A percentile compares a stretch with the other conserved stretches of the same genome.
Conservation (phyloP, 768 basidiomycete species). For the Asterophora parasitica region DNA sequence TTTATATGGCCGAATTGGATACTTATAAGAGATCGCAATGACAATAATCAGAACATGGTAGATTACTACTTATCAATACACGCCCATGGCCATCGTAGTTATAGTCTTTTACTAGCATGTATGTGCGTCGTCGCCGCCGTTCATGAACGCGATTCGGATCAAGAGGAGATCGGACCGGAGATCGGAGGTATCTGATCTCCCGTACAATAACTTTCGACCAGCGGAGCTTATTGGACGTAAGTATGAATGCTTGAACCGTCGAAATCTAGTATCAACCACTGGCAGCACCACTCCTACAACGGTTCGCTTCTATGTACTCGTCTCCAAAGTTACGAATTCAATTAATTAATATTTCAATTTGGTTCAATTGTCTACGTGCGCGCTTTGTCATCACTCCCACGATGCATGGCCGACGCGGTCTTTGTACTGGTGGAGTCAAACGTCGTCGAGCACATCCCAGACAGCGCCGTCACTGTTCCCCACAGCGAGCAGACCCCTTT, state of each 20-base stretch:
- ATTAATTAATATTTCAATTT: too few species aligned
- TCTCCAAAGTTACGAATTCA: too few species aligned
- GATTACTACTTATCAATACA: background rate
- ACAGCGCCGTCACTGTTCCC: constrained; percentile 13
- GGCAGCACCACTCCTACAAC: too few species aligned
- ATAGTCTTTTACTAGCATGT: background rate
- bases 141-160: too few species aligned
- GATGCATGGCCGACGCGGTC: constrained; percentile 14
- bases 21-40: constrained; percentile 1
- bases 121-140: too few species aligned
- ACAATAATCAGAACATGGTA: constrained; percentile 9
- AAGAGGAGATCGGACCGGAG: too few species aligned
- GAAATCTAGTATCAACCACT: too few species aligned
- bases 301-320: too few species aligned
- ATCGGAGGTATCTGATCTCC: too few species aligned
- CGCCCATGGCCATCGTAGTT: constrained; percentile 9
- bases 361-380: constrained; percentile 12
- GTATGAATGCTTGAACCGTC: too few species aligned
- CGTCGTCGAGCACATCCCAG: constrained; percentile 14
- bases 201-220: too few species aligned
- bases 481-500: constrained; percentile 12
- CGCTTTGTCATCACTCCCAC: constrained; percentile 18
- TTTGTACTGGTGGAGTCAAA: constrained; percentile 19
- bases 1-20: constrained; percentile 9
- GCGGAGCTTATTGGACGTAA: too few species aligned